Evolutionary conservation across 495 filamentous ascomycete genomes (phyloP).

Genomic region (Penicillium mononematosum): DNA sequence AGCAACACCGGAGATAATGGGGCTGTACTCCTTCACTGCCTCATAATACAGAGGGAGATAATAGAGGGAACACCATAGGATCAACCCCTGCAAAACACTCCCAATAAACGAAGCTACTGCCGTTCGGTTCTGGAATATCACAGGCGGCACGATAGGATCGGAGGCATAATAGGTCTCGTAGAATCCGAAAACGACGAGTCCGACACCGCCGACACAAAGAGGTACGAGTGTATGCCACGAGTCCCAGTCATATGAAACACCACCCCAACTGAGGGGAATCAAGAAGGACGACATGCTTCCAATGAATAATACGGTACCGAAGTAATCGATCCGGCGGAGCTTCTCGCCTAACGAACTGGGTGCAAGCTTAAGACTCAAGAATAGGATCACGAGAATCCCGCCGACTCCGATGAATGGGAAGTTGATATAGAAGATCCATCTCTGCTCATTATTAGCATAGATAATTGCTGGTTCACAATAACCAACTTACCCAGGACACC

Average conservation of each 20-base stretch:
- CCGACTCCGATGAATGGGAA: constrained; percentile 54
- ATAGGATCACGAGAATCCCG: constrained; percentile 44
- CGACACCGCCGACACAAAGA: constrained; percentile 52
- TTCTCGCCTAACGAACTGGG: constrained; percentile 39
- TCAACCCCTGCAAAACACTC: constrained; percentile 49
- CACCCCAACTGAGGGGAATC: constrained; percentile 53
- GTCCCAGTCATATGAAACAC: constrained; percentile 48
- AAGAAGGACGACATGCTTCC: constrained; percentile 48
- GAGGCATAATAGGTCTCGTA: constrained; percentile 50
- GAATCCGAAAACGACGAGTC: constrained; percentile 43
- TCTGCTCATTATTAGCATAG: constrained; percentile 18
- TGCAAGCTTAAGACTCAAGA: constrained; percentile 48
- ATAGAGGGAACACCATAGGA: constrained; percentile 50
- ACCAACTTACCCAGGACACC: constrained; percentile 54
- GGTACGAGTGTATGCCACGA: constrained; percentile 57
- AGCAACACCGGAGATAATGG: constrained; percentile 47
- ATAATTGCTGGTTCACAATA: neutral
- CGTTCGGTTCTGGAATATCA: constrained; percentile 51
- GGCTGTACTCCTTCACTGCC: constrained; percentile 48
- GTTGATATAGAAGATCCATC: constrained; percentile 58
- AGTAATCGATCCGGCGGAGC: constrained; percentile 57
- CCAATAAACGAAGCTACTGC: constrained; percentile 43
- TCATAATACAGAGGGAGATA: constrained; percentile 53
- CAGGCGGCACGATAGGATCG: constrained; percentile 49
- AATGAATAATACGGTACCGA: constrained; percentile 57